phyloP scores from a whole-genome alignment of 169 alveolate genomes.

The Besnoitia besnoiti region DNA sequence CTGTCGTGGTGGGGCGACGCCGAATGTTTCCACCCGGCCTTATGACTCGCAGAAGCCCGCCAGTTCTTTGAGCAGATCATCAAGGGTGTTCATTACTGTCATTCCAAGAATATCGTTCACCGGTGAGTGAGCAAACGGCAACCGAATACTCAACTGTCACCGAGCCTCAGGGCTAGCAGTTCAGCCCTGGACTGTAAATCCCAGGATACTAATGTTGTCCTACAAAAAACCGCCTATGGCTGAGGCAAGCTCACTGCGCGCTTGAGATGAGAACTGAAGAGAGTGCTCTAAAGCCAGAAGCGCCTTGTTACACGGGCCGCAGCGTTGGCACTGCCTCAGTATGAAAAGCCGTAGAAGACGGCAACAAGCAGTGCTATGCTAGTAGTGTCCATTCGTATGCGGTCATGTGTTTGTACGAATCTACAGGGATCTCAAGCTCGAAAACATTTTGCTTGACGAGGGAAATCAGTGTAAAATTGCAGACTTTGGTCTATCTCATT shows the following conservation, averaged over 20 bases:
- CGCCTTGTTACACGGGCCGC: neutral
- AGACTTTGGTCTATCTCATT: slow-evolving; percentile 85
- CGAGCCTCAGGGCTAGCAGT: too few species aligned
- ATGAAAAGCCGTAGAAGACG: too few species aligned
- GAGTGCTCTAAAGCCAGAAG: neutral
- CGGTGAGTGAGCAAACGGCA: slow-evolving; percentile 80
- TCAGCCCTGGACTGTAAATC: too few species aligned
- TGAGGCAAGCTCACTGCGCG: too few species aligned
- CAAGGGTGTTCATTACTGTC: slow-evolving; percentile 82
- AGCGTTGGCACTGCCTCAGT: neutral
- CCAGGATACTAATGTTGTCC: too few species aligned
- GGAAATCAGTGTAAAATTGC: slow-evolving; percentile 82
- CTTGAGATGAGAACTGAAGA: too few species aligned
- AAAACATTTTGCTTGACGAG: slow-evolving; percentile 86
- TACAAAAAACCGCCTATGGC: too few species aligned
- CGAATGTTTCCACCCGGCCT: too few species aligned
- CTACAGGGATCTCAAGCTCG: slow-evolving; percentile 88
- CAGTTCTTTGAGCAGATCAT: slow-evolving; percentile 78
- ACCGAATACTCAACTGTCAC: too few species aligned
- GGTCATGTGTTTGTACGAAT: neutral
- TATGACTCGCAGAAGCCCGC: slow-evolving; percentile 70
- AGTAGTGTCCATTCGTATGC: neutral
- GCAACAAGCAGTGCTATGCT: too few species aligned
- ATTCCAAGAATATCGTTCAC: slow-evolving; percentile 83
- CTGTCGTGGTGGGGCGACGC: too few species aligned